Evolutionary conservation across 2,329 filamentous ascomycete genomes (phyloP), one percentile per base, ranked within the genome.

Genomic region (Pyricularia pennisetigena): DNA sequence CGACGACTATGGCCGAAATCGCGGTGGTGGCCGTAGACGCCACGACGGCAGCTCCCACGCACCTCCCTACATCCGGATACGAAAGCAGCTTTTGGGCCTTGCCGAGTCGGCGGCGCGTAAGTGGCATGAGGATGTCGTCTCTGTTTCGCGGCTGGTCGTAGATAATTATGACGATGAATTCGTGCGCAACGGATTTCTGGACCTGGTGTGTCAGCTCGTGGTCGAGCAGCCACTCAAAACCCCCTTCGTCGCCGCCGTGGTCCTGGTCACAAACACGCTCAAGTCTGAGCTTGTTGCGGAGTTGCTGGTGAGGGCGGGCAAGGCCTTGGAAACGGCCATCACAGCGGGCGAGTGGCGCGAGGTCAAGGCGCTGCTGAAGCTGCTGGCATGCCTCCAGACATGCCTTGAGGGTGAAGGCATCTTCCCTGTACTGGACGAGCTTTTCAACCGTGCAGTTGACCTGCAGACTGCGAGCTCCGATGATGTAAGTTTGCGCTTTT

Each of bases 141-240:
- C 85, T 66, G 90, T 96, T 73, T 92, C 91, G 35, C 91, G 89
- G 74, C 86, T 90, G 65, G 86, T 97, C 20, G 85, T 89, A 35
- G 92, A 97, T 63, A 90, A 96, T 78, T 91, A 90, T 76, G 93
- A 96, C n/a, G 91, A 96, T 75, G 88, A 90, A 72, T 90, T 93
- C 72, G 81, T 97, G 68, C 88, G 88, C 71, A 85, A 83, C 35
- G 87, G 84, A 66, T 96, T 97, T 77, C 82, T 91, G 72, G 86
- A 90, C 69, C 84, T 97, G 32, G 82, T 88, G 8, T 80, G 94
- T 69, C 91, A 94, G 78, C 83, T 98, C 72, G 85, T 91, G 62
- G 77, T 92, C 49, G 95, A 99, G 80, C 95, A 99, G 80, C 95
- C 95, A 0, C 90, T 99, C 78, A 98, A 98, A 83, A 96, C 93